Evolutionary conservation across 2,329 filamentous ascomycete species (phyloP).

Genomic region (Pyrenophora seminiperda): DNA sequence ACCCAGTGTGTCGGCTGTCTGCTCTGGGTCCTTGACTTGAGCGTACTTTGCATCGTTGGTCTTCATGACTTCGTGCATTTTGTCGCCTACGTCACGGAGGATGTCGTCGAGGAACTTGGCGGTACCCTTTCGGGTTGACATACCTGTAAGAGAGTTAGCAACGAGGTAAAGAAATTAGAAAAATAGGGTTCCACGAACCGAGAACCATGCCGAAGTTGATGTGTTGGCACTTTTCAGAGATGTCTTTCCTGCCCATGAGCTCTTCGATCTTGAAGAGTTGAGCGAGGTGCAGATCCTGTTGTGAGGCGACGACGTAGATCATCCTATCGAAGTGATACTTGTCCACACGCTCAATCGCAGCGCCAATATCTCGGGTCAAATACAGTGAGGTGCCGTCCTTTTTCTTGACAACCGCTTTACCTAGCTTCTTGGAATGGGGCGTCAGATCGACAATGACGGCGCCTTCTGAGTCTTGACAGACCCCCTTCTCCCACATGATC

Average conservation of each 20-base stretch:
- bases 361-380: constrained; percentile 71
- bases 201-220: constrained; percentile 71
- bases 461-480: constrained; percentile 68
- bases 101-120: constrained; percentile 58
- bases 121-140: constrained; percentile 68
- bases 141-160: constrained; percentile 36
- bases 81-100: constrained; percentile 71
- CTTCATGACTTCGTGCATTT: constrained; percentile 98
- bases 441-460: constrained; percentile 71
- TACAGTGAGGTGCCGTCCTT: constrained; percentile 72
- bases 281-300: constrained; percentile 68
- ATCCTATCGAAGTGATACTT: constrained; percentile 69
- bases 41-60: constrained; percentile 89
- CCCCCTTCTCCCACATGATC: constrained; percentile 62
- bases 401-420: constrained; percentile 69
- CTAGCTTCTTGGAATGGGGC: constrained; percentile 71
- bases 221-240: constrained; percentile 64
- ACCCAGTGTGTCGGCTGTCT: constrained; percentile 83
- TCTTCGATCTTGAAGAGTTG: constrained; percentile 70
- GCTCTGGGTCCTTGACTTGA: constrained; percentile 82
- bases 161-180: not conserved
- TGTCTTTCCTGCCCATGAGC: constrained; percentile 65
- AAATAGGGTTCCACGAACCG: constrained; percentile 39
- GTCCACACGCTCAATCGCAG: constrained; percentile 66
- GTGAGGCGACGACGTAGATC: constrained; percentile 69